Base-by-base conservation (phyloP, 192 early-diverging fungal species). In the Coemansia sp. region DNA sequence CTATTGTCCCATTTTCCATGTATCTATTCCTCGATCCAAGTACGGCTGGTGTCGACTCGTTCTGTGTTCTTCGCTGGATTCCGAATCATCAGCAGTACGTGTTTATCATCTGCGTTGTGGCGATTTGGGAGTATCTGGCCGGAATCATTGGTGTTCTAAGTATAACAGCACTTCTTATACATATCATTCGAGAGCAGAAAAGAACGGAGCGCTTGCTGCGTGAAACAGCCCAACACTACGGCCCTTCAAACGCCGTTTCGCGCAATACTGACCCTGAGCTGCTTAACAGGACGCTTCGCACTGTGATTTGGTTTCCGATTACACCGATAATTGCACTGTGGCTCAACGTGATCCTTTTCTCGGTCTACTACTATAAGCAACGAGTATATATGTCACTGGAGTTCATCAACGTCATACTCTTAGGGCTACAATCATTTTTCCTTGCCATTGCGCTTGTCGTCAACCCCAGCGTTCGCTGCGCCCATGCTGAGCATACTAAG, bases 271-370 rank as follows among this genome's bases (percentile, higher is more conserved):
- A 63, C 12, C 44, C 34, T 11, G 61, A 74, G 16, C 52, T 77
- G 31, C 72, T 82, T 3, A 62, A 74, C 36, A 57, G 50, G 50
- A 74, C 80, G 16, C 55, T 82, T 31, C 2, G 66, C 16, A 47
- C 64, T 22, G 73, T 82, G 6, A 67, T 77, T 43, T 82, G 80
- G 80, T 74, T 73, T n/a, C 80, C 80, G 1, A 74, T 82, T 5
- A 74, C 72, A 8, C 80, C 80, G 0, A 74, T 77, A 2, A 16
- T 77, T 13, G 68, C 80, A n/a, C 69, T 77, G 22, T 82, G 80
- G 80, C 60, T 82, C 50, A 77, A 82, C 41, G 11, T 69, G 36
- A 7, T 70, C 3, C 71, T 76, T 10, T 16, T 69, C 5, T 62
- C 74, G 16, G 41, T 82, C 10, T 18, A 63, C 18, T 69, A 82